These are phyloP conservation scores for Saprolegnia parasitica DNA, from an alignment of 352 stramenopile genomes.

Conservation along the genomic window DNA sequence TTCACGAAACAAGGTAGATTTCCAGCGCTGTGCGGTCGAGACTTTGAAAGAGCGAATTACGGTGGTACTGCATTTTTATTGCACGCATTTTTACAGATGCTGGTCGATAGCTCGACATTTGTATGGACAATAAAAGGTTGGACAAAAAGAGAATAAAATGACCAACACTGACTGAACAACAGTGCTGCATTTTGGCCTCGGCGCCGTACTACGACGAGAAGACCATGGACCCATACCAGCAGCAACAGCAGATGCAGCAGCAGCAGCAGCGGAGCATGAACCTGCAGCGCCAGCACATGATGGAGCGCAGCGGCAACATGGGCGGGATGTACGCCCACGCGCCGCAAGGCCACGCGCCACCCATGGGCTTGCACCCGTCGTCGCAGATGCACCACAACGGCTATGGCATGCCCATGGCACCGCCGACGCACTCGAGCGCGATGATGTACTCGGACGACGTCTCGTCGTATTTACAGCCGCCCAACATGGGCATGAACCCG, in stretches of 20 bases:
- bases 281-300: conserved; percentile 18
- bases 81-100: neutral
- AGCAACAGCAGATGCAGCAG: conserved; percentile 23
- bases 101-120: neutral
- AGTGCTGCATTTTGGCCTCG: conserved; percentile 7
- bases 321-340: conserved; percentile 1
- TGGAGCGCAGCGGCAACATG: neutral
- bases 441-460: conserved; percentile 26
- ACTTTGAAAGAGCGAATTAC: too few relatives aligned
- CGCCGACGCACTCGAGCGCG: neutral
- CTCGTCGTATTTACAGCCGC: neutral
- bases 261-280: conserved; percentile 8
- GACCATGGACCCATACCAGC: conserved; percentile 20
- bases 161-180: conserved; percentile 15
- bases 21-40: too few relatives aligned
- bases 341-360: neutral
- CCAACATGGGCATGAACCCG: conserved; percentile 11
- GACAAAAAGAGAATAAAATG: conserved; percentile 9
- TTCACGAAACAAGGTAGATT: too few relatives aligned
- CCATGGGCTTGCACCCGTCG: conserved; percentile 17
- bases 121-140: neutral
- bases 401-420: neutral
- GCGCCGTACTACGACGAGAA: neutral
- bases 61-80: too few relatives aligned
- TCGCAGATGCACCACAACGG: conserved; percentile 21